A percentile compares a stretch with the other conserved stretches of the same genome.
Evolutionary conservation across 129 eudicot genomes (phyloP).

Genomic region (Gnaphalium uliginosum): DNA sequence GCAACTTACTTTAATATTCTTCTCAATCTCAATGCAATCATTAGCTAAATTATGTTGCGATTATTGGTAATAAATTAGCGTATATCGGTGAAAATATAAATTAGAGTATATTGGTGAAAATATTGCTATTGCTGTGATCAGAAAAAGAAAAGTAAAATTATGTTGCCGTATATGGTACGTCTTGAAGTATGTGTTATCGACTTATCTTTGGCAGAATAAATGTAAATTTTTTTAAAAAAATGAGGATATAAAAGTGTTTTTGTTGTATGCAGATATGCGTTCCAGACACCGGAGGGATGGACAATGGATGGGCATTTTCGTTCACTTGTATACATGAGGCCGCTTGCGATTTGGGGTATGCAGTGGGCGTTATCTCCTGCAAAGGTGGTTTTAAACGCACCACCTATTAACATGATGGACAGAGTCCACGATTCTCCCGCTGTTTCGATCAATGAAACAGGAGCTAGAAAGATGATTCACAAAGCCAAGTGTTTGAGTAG

Average conservation of each 20-base stretch:
- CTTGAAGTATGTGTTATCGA: too few relatives aligned
- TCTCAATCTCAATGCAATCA: neutral
- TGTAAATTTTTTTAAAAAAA: too few relatives aligned
- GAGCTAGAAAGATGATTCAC: conserved; percentile 51
- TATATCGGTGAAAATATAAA: too few relatives aligned
- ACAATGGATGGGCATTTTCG: conserved; percentile 88
- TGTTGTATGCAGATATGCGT: conserved; percentile 58
- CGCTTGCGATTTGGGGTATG: conserved; percentile 96
- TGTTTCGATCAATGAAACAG: conserved; percentile 31
- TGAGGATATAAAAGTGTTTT: too few relatives aligned
- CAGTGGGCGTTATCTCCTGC: conserved; percentile 72
- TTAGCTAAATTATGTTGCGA: too few relatives aligned
- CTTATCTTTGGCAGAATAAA: too few relatives aligned
- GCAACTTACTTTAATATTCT: neutral
- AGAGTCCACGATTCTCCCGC: conserved; percentile 43
- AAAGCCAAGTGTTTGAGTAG: conserved; percentile 61
- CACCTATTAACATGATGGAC: conserved; percentile 71
- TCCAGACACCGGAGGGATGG: conserved; percentile 99
- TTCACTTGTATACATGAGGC: conserved; percentile 93
- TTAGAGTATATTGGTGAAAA: too few relatives aligned
- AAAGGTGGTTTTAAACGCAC: conserved; percentile 59
- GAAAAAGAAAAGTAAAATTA: too few relatives aligned
- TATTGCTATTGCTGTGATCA: too few relatives aligned
- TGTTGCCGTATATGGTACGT: neutral
- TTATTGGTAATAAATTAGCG: too few relatives aligned